Conservation (phyloP, 345 rosid genomes). For the Nephelium lappaceum region DNA sequence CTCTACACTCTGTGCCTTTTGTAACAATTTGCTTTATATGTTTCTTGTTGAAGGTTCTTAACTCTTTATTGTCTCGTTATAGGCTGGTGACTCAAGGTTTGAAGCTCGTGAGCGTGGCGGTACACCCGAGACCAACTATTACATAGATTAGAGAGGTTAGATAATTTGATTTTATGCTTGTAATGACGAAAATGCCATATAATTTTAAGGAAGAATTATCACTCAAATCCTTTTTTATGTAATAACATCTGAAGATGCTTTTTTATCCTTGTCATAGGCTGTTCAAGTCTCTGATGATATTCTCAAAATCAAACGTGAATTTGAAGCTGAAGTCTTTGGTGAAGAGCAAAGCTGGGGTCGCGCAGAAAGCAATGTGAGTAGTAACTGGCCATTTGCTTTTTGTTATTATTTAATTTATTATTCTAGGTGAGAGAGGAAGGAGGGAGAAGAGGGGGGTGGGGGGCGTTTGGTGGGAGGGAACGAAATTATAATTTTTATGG, state of each 20-base stretch:
- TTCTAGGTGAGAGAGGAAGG: neutral
- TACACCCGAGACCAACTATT: conserved; percentile 76
- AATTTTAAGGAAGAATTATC: neutral
- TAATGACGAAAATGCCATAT: neutral
- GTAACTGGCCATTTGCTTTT: conserved; percentile 10
- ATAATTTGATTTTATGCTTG: neutral
- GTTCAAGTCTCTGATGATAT: conserved; percentile 62
- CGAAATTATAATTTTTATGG: neutral
- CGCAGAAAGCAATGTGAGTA: conserved; percentile 63
- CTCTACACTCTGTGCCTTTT: neutral
- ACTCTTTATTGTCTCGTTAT: conserved; percentile 21
- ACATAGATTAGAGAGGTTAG: conserved; percentile 70
- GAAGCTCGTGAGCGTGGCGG: conserved; percentile 59
- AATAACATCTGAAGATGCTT: conserved; percentile 10
- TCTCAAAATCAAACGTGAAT: conserved; percentile 59
- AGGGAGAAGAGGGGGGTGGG: neutral
- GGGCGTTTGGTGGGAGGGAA: neutral
- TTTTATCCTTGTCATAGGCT: conserved; percentile 34
- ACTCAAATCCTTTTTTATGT: neutral
- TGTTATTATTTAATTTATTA: neutral
- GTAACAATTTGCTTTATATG: no score
- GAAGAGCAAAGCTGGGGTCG: conserved; percentile 78
- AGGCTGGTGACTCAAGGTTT: conserved; percentile 71
- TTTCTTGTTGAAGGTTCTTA: conserved; percentile 15
- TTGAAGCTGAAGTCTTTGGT: conserved; percentile 73